Percentiles rank a stretch among this genome's conserved stretches.
Evolutionary conservation across 169 alveolate species (phyloP).

Genomic region (Plasmodium reichenowi): DNA sequence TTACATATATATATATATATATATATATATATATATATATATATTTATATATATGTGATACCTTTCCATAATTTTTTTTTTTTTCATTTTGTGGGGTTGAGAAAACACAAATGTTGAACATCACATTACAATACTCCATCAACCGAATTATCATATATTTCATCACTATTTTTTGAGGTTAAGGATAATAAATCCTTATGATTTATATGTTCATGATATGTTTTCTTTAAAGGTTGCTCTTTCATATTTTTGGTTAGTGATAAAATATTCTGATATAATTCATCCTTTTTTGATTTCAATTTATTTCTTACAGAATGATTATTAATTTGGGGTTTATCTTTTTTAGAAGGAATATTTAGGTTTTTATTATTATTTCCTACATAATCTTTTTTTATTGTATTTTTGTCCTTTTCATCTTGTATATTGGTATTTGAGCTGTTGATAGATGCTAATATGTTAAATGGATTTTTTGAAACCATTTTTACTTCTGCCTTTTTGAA

Average conservation of each 20-base stretch:
- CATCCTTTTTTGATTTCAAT: conserved; percentile 49
- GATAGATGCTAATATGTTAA: conserved; percentile 26
- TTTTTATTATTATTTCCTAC: conserved; percentile 1
- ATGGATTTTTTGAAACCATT: conserved; percentile 59
- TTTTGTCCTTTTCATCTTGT: conserved; percentile 1
- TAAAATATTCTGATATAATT: conserved; percentile 55
- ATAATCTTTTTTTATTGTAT: background rate
- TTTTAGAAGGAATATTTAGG: background rate
- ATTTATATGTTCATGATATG: conserved; percentile 39
- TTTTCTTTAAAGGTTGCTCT: conserved; percentile 50
- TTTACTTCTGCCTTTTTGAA: conserved; percentile 59
- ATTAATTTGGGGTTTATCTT: background rate
- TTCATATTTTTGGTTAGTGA: conserved; percentile 71
- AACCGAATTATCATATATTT: background rate
- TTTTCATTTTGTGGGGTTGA: too few relatives aligned
- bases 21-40: too few relatives aligned
- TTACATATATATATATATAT: too few relatives aligned
- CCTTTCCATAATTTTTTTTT: too few relatives aligned
- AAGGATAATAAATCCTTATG: conserved; percentile 42
- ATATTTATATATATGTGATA: too few relatives aligned
- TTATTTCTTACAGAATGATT: conserved; percentile 35
- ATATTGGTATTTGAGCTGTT: conserved; percentile 13
- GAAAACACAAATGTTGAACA: background rate
- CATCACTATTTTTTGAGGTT: conserved; percentile 52
- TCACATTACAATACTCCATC: background rate